Base-by-base conservation (phyloP, 306 rosid genomes). In the Vigna hirtella region DNA sequence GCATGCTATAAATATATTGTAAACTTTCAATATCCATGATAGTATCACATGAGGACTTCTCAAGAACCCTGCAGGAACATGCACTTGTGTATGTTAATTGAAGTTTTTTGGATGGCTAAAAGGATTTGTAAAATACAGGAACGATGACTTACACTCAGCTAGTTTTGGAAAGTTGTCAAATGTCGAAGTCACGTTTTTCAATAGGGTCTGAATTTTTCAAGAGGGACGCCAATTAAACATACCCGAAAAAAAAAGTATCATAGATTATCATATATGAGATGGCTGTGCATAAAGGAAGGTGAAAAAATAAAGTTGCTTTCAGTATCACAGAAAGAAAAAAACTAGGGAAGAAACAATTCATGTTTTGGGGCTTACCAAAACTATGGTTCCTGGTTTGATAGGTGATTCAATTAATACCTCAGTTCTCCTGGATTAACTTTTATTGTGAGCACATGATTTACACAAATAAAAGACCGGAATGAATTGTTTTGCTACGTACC, bases 341-440 rank as follows among this genome's bases (percentile, higher is more conserved):
- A 26, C 28, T 48, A 40, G 0, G 45, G 8, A 51, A 42, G 76
- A 85, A 73, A 22, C 9, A 38, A 64, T 7, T 28, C 40, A 55
- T 43, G 36, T 30, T 79, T 18, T 50, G 7, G 38, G 64, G 68
- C n/a, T 88, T 89, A 94, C 97, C 91, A 94, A 84, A 76, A 81
- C 90, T 49, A 89, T 20, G 76, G 74, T 34, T 85, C 98, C 96
- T 14, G 98, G 94, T 81, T 94, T 94, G 88, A 90, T 10, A 8
- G 91, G 96, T 72, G 98, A 91, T 84, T 94, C 98, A n/a, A 82
- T 87, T 52, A 92, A 59, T 20, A 92, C 85, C 58, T 77, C 93
- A 22, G 93, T 94, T 64, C 72, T 83, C 90, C 97, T 94, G 89
- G 74, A 32, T 28, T 74, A 36, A 78, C 59, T 72, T 20, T 62